Base-by-base conservation (phyloP, 2,329 filamentous ascomycete species). In the Didymosphaeria variabile region DNA sequence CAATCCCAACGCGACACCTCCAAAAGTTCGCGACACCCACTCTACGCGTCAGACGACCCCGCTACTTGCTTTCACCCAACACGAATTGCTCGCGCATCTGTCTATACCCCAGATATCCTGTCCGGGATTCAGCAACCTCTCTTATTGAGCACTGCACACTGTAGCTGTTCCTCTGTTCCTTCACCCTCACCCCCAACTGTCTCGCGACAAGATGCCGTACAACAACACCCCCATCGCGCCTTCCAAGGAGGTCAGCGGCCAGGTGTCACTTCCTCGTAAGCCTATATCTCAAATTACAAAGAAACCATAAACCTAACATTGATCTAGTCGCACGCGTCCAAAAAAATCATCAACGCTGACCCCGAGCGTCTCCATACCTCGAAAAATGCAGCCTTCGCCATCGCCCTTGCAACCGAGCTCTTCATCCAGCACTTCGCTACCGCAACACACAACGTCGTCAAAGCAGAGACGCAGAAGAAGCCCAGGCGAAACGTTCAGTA, bases 401-500 rank as follows among this genome's bases (percentile, higher is more conserved):
- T 98, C 72, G 94, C 94, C 1, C 86, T 97, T 62, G 95, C 95
- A 23, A 94, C 95, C 3, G 95, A 99, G 81, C 90, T 97, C 86
- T 98, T 99, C 81, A 90, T 99, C 68, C 93, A 97, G 78, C 91
- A 98, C 77, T 87, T 99, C 29, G 89, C 94, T 21, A 87, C 91
- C 64, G 91, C 96, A 77, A 90, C 91, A 29, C 90, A 97, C 77
- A 94, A 91, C 72, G 91, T 97, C 72, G 91, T 94, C 71, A 96
- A 95, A 75, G 87, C 93, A 0, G 95, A 98, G 80, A 55, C 88
- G 91, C 70, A 55, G 52, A 55, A 55, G 42, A 98, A 98, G 78
- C 94, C 94, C 6, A 87, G 95, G 59, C 89, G 94, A 62, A 97
- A 96, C 73, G 91, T 99, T 64, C 95, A 98, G 78, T 99, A 99